phyloP scores from a whole-genome alignment of 345 rosid genomes.

The Eucalyptus marginata region DNA sequence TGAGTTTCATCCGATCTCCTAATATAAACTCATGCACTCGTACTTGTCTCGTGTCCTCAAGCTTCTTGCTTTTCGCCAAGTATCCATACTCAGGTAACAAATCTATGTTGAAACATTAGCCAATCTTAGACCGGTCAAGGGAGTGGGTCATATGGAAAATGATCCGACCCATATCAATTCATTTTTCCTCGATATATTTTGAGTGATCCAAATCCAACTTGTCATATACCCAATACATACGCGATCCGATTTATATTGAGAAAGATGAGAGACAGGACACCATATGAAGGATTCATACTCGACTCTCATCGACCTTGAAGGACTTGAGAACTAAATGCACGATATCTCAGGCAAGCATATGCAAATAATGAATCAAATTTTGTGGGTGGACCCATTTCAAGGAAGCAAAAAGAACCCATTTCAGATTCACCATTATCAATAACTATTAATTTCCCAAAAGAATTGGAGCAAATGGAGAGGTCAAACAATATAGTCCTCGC shows the following conservation, averaged over 20 bases:
- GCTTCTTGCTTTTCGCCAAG: not conserved
- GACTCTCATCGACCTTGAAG: not conserved
- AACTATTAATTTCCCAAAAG: not conserved
- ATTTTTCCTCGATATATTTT: not conserved
- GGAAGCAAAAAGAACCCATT: not conserved
- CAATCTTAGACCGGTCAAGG: not conserved
- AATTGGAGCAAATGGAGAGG: not conserved
- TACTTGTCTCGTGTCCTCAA: not conserved
- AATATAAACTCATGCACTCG: not conserved
- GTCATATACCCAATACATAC: too few species aligned
- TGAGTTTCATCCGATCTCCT: not conserved
- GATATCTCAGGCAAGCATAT: slow-evolving; percentile 58
- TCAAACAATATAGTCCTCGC: not conserved
- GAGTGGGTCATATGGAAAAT: not conserved
- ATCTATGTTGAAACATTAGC: not conserved
- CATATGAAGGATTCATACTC: not conserved
- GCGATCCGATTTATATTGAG: not conserved
- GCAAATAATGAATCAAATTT: slow-evolving; percentile 17
- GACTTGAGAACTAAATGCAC: not conserved
- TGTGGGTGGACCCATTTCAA: not conserved
- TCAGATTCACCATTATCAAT: not conserved
- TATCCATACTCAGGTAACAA: not conserved
- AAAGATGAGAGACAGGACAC: not conserved
- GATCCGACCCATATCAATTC: accelerated
- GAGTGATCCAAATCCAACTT: not conserved